These are phyloP conservation scores for Cryptococcus deneoformans DNA, from an alignment of 1,284 basidiomycete species.

Conservation along the genomic window DNA sequence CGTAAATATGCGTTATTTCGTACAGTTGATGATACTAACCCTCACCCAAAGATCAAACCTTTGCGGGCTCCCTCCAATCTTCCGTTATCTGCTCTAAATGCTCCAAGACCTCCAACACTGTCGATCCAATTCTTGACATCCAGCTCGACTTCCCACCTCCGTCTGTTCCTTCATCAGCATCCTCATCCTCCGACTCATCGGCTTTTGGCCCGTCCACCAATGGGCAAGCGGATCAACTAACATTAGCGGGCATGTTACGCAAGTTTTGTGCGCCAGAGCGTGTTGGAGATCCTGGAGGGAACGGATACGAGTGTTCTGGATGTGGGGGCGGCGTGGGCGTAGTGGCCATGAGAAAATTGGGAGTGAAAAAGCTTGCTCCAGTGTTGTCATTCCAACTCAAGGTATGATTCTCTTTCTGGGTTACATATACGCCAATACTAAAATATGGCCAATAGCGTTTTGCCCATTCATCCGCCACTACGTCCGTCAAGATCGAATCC, in stretches of 20 bases:
- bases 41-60: conserved; percentile 63
- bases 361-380: conserved; percentile 79
- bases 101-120: conserved; percentile 69
- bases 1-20: conserved; percentile 47
- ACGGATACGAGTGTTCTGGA: conserved; percentile 44
- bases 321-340: conserved; percentile 43
- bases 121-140: conserved; percentile 89
- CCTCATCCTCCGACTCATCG: conserved; percentile 8
- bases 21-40: neutral
- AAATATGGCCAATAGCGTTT: conserved; percentile 63
- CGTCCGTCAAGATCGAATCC: conserved; percentile 68
- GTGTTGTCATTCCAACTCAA: conserved; percentile 96
- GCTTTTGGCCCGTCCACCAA: conserved; percentile 3
- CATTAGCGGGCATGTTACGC: conserved; percentile 33
- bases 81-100: conserved; percentile 81
- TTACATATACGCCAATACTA: neutral
- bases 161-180: conserved; percentile 1
- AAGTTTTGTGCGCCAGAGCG: conserved; percentile 42
- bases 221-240: conserved; percentile 11
- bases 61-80: conserved; percentile 81
- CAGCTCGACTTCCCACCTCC: conserved; percentile 67
- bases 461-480: conserved; percentile 73
- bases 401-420: conserved; percentile 51
- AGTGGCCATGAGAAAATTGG: conserved; percentile 63
- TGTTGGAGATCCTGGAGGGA: conserved; percentile 35